Evolutionary conservation across 441 rosid species (phyloP).

Genomic region (Pelargonium exstipulatum): DNA sequence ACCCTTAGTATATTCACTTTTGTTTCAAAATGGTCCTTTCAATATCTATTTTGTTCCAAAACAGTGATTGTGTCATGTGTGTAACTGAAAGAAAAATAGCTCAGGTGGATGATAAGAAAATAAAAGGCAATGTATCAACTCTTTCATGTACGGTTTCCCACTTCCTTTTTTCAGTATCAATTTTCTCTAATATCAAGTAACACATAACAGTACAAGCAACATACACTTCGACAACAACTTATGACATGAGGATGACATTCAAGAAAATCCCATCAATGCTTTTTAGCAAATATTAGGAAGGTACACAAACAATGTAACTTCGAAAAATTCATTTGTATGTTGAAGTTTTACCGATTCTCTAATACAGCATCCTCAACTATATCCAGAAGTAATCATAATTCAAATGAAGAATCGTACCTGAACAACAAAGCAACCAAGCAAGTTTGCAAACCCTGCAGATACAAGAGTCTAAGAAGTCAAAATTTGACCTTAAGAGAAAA

Average conservation of each 20-base stretch:
- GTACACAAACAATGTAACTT: too few relatives aligned
- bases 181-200: too few relatives aligned
- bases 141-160: too few relatives aligned
- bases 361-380: conserved; percentile 1
- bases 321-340: too few relatives aligned
- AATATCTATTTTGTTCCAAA: too few relatives aligned
- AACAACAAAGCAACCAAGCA: conserved; percentile 82
- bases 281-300: neutral
- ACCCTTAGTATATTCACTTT: too few relatives aligned
- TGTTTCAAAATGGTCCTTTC: too few relatives aligned
- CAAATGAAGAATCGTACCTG: conserved; percentile 40
- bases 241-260: neutral
- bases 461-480: conserved; percentile 27
- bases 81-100: too few relatives aligned
- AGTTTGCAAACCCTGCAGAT: conserved; percentile 87
- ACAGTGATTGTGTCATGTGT: too few relatives aligned
- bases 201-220: neutral
- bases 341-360: neutral
- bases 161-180: too few relatives aligned
- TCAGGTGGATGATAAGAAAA: too few relatives aligned
- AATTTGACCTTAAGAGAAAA: conserved; percentile 4
- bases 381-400: conserved; percentile 3
- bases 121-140: too few relatives aligned
- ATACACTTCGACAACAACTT: neutral
- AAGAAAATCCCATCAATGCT: neutral